A percentile compares a stretch with the other conserved stretches of the same genome.
These are phyloP conservation scores for Solanum neorickii DNA, from an alignment of 257 asterid genomes.

Conservation along the genomic window DNA sequence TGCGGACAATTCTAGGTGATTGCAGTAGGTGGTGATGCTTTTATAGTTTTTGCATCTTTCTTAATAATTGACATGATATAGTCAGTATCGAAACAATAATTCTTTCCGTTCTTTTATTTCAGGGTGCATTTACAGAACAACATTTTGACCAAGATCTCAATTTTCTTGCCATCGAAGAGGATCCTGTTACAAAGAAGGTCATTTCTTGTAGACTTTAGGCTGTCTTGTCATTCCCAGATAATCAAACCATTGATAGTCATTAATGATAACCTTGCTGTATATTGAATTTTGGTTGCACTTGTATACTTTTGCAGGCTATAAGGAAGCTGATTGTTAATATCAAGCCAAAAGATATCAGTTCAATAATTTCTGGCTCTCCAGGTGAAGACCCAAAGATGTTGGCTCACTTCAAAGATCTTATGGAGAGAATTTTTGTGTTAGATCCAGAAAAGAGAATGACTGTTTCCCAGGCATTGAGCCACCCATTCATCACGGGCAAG, in stretches of 20 bases:
- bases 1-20: background rate
- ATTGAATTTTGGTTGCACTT: background rate
- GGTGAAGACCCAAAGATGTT: conserved; percentile 96
- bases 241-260: background rate
- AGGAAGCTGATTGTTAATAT: conserved; percentile 68
- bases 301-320: conserved; percentile 45
- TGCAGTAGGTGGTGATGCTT: background rate
- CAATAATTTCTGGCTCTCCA: conserved; percentile 63
- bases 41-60: background rate
- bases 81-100: background rate
- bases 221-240: background rate
- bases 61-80: background rate
- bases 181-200: conserved; percentile 94
- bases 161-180: conserved; percentile 91
- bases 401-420: conserved; percentile 80
- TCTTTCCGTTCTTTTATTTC: conserved; percentile 9
- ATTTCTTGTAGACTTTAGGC: background rate
- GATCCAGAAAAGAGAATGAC: conserved; percentile 95
- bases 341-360: conserved; percentile 89
- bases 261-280: background rate
- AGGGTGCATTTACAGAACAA: conserved; percentile 81
- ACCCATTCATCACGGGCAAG: conserved; percentile 99
- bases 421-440: conserved; percentile 79
- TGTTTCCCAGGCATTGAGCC: conserved; percentile 94
- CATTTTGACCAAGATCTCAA: conserved; percentile 89